phyloP scores from a whole-genome alignment of 352 stramenopile species.

The Elongisporangium prolatum region DNA sequence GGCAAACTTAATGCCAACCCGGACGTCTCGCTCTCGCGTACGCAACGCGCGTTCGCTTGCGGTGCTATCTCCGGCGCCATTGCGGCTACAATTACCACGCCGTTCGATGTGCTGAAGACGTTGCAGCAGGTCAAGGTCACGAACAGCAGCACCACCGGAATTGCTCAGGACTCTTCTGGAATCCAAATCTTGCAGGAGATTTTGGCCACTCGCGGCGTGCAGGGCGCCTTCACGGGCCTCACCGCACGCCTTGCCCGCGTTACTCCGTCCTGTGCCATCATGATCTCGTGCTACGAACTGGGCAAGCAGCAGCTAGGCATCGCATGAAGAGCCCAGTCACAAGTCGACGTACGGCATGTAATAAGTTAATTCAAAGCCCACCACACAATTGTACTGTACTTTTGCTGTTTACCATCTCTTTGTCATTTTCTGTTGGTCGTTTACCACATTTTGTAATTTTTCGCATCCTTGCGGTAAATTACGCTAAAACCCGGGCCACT shows the following conservation, averaged over 20 bases:
- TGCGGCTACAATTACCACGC: conserved; percentile 89
- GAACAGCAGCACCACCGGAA: conserved; percentile 26
- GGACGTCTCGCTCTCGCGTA: conserved; percentile 30
- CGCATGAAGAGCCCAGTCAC: conserved; percentile 13
- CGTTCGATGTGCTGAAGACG: conserved; percentile 96
- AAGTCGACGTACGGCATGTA: background rate
- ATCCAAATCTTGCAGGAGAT: conserved; percentile 43
- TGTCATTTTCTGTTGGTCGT: background rate
- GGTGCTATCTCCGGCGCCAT: conserved; percentile 84
- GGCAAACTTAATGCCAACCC: conserved; percentile 9
- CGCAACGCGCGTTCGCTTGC: conserved; percentile 78
- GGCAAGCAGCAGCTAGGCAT: conserved; percentile 70
- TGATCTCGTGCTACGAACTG: conserved; percentile 84
- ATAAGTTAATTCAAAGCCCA: background rate
- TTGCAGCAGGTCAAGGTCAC: conserved; percentile 71
- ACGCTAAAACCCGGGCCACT: background rate
- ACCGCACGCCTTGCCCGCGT: conserved; percentile 62
- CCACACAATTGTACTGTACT: background rate
- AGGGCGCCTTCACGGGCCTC: conserved; percentile 61
- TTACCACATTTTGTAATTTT: background rate
- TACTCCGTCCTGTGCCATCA: conserved; percentile 80
- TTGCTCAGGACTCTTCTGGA: conserved; percentile 28
- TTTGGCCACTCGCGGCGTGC: conserved; percentile 35
- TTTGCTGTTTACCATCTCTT: background rate
- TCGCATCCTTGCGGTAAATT: background rate